Evolutionary conservation across 1,139 yeast genomes (phyloP), one percentile per base, ranked within the genome.

Genomic region (Suhomyces yuchorum): DNA sequence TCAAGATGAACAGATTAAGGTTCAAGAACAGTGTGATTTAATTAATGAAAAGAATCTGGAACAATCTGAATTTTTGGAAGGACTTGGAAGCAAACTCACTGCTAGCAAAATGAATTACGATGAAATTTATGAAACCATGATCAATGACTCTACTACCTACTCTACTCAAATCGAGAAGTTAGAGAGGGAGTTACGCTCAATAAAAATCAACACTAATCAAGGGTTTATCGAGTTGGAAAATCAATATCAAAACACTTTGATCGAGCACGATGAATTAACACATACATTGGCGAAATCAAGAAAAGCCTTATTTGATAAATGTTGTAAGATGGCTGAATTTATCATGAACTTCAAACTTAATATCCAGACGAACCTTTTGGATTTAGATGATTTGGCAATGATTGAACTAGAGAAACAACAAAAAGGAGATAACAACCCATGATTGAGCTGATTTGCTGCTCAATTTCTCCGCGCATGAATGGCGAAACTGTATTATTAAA

Each of bases 81-180:
- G 77, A 1, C 64, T 85, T 36, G 85, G 84, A 55, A 80, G 84
- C 11, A 75, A 73, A 51, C 70, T 86, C 43, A 72, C 81, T 6
- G 75, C 80, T 19, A 68, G 74, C 30, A 82, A 83, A 56, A 69
- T 77, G 33, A 75, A 76, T 26, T 81, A 80, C 54, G 88, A 85
- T 46, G 84, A 82, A 46, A 71, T 81, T 17, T 75, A 77, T 59
- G 83, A 82, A 53, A 72, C 80, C 37, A 78, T 81, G 78, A 71
- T 77, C 46, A 72, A 80, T 51, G 82, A 83, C 54, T 69, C 80
- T 26, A 71, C 80, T 36, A 69, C 80, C 28, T 78, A 82, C 50
- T 78, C 81, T 46, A 78, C 84, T 19, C 90, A 87, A 60, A 80
- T 85, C 43, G 92, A 85, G 59, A 79, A 78, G 57, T 66, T 83